Conservation (phyloP, 257 asterid genomes). For the Penstemon barbatus region DNA sequence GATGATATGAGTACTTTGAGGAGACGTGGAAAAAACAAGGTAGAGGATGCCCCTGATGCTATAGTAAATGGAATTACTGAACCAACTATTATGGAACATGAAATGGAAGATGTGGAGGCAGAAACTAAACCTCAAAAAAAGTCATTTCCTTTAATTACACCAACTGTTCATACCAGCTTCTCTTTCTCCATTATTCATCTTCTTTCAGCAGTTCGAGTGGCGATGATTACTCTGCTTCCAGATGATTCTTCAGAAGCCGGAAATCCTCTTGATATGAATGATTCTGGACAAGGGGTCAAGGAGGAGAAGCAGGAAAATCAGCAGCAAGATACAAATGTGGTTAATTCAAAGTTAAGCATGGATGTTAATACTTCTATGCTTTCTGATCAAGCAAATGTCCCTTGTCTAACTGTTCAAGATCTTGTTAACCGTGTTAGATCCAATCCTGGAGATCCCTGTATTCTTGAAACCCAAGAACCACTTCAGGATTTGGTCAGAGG, state of each 20-base stretch:
- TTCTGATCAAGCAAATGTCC: conserved; percentile 53
- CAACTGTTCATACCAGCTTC: conserved; percentile 84
- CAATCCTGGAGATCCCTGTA: conserved; percentile 90
- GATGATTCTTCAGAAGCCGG: conserved; percentile 63
- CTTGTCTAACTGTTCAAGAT: conserved; percentile 77
- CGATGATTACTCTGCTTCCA: conserved; percentile 72
- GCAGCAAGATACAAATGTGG: conserved; percentile 43
- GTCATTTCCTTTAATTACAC: conserved; percentile 74
- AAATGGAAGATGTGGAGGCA: conserved; percentile 58
- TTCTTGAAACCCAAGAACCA: conserved; percentile 98
- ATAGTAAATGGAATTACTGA: conserved; percentile 57
- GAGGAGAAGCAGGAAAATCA: conserved; percentile 44
- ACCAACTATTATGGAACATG: conserved; percentile 48
- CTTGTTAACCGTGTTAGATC: conserved; percentile 81
- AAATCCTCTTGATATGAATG: conserved; percentile 47
- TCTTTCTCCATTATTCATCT: conserved; percentile 95
- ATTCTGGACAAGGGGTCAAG: conserved; percentile 44
- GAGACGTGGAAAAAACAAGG: conserved; percentile 68
- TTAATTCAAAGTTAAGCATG: conserved; percentile 40
- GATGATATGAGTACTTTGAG: conserved; percentile 48
- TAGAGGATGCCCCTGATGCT: conserved; percentile 48
- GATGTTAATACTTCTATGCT: conserved; percentile 43
- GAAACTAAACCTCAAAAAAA: conserved; percentile 73
- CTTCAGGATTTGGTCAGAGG: conserved; percentile 97
- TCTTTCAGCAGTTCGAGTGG: conserved; percentile 89